Evolutionary conservation across 495 filamentous ascomycete genomes (phyloP).

Genomic region (Aspergillus saccharolyticus): DNA sequence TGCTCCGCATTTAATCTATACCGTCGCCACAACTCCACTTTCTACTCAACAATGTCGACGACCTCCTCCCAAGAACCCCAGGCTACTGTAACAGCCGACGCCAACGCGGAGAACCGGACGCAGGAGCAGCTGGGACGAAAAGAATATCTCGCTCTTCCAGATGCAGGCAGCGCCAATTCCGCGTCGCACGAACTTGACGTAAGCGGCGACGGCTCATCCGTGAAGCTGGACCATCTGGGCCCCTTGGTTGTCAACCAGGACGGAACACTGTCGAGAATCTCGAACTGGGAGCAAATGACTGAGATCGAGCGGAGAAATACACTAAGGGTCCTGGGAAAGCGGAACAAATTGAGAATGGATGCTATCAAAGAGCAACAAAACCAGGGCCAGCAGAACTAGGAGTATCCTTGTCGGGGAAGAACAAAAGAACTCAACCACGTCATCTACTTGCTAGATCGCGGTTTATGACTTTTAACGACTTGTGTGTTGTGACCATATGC

Average conservation of each 20-base stretch:
- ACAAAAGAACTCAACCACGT: background rate
- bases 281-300: slow-evolving; percentile 64
- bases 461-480: background rate
- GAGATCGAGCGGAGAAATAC: slow-evolving; percentile 58
- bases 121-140: slow-evolving; percentile 11
- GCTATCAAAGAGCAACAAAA: slow-evolving; percentile 34
- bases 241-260: slow-evolving; percentile 66
- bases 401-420: no score
- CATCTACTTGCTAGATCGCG: background rate
- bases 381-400: slow-evolving; percentile 12
- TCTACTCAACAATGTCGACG: slow-evolving; percentile 13
- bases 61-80: background rate
- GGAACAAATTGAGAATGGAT: slow-evolving; percentile 58
- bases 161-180: slow-evolving; percentile 14
- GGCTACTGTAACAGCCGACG: background rate
- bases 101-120: slow-evolving; percentile 7
- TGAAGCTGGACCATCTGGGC: slow-evolving; percentile 55
- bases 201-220: slow-evolving; percentile 37
- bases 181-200: slow-evolving; percentile 37
- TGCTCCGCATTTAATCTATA: background rate
- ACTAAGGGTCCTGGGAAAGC: slow-evolving; percentile 55
- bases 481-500: background rate
- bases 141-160: slow-evolving; percentile 28
- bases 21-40: background rate
- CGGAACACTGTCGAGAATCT: slow-evolving; percentile 58